Evolutionary conservation across 2,329 filamentous ascomycete species (phyloP).

Genomic region (Colletotrichum agaves): DNA sequence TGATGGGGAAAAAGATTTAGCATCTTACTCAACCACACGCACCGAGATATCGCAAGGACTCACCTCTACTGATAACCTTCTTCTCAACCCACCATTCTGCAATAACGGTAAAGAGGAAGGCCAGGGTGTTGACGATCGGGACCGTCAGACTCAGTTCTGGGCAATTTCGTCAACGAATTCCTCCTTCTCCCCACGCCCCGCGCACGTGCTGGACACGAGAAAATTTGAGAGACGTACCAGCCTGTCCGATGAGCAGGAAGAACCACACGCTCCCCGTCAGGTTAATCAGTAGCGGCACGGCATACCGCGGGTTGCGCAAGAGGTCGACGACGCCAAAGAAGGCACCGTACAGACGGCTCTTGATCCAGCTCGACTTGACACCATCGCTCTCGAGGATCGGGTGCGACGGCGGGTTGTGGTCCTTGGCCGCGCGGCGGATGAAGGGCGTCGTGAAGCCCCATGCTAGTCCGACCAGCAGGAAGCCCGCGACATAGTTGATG

Average conservation of each 20-base stretch:
- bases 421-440: conserved; percentile 85
- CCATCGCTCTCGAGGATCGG: conserved; percentile 62
- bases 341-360: conserved; percentile 69
- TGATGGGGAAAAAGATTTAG: conserved; percentile 45
- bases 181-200: too few species aligned
- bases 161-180: not conserved
- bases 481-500: conserved; percentile 88
- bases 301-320: conserved; percentile 83
- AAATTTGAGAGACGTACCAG: conserved; percentile 67
- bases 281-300: conserved; percentile 85
- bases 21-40: not conserved
- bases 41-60: conserved; percentile 42
- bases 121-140: conserved; percentile 92
- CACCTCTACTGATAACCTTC: conserved; percentile 87
- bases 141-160: conserved; percentile 91
- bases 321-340: conserved; percentile 83
- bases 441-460: conserved; percentile 96
- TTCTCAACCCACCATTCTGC: conserved; percentile 95
- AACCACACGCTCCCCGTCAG: conserved; percentile 97
- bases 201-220: not conserved
- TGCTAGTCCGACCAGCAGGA: conserved; percentile 88
- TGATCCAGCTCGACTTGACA: conserved; percentile 68
- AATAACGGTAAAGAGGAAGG: conserved; percentile 94
- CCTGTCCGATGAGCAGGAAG: conserved; percentile 91
- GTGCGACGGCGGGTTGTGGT: conserved; percentile 74